phyloP scores from a whole-genome alignment of 768 basidiomycete genomes.

The Lactarius tabidus region DNA sequence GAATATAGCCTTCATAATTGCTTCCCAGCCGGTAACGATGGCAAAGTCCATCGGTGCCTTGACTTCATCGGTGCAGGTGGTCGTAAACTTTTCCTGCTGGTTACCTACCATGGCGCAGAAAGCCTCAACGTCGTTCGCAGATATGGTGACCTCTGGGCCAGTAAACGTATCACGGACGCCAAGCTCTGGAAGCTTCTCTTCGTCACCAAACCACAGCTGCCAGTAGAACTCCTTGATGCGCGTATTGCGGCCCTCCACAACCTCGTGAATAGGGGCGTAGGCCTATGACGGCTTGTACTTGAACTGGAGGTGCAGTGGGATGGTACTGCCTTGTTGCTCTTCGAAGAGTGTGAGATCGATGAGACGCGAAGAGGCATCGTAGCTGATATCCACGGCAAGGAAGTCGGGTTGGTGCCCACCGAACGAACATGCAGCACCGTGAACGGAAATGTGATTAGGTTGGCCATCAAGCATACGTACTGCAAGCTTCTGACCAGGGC shows the following conservation, averaged over 20 bases:
- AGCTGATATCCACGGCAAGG: conserved; percentile 79
- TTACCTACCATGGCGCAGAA: conserved; percentile 96
- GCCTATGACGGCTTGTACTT: conserved; percentile 83
- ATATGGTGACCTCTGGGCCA: conserved; percentile 81
- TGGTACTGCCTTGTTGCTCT: conserved; percentile 68
- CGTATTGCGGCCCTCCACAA: conserved; percentile 74
- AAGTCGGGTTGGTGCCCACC: conserved; percentile 69
- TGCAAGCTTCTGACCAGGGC: conserved; percentile 72
- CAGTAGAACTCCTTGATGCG: conserved; percentile 98
- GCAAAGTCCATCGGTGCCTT: conserved; percentile 98
- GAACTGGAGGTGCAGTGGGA: conserved; percentile 82
- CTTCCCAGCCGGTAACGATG: conserved; percentile 98
- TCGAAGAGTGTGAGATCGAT: conserved; percentile 80
- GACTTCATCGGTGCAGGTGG: conserved; percentile 59
- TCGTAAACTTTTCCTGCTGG: conserved; percentile 87
- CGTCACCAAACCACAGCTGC: conserved; percentile 95
- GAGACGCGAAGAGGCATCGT: conserved; percentile 43
- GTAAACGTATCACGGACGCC: conserved; percentile 78
- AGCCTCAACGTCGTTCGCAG: conserved; percentile 69
- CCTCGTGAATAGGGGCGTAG: conserved; percentile 89
- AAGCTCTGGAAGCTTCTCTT: conserved; percentile 71
- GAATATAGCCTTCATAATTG: conserved; percentile 99
- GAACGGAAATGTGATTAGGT: conserved; percentile 60
- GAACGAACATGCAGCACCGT: conserved; percentile 75
- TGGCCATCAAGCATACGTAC: conserved; percentile 42